phyloP scores from a whole-genome alignment of 768 basidiomycete species.

The Exsudoporus frostii region DNA sequence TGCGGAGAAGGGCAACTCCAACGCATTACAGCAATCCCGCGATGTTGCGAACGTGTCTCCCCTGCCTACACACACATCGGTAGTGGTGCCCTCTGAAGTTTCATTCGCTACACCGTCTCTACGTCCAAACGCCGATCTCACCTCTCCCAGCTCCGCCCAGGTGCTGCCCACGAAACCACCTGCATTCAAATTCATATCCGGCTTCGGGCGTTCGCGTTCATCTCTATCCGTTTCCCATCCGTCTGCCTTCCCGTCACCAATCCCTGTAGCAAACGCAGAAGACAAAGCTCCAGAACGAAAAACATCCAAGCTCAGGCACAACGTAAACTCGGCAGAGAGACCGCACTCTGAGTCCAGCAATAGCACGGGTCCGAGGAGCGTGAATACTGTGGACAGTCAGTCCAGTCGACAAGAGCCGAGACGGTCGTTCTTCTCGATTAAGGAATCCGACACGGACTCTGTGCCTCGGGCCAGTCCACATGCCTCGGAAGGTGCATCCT shows the following conservation, averaged over 20 bases:
- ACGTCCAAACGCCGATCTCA: constrained; percentile 47
- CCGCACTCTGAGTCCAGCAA: constrained; percentile 60
- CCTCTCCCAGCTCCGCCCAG: constrained; percentile 24
- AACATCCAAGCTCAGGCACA: constrained; percentile 37
- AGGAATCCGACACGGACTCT: constrained; percentile 27
- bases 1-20: constrained; percentile 64
- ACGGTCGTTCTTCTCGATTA: constrained; percentile 35
- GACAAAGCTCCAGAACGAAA: constrained; percentile 28
- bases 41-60: constrained; percentile 36
- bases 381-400: constrained; percentile 51
- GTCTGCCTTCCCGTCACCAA: constrained; percentile 30
- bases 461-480: constrained; percentile 14
- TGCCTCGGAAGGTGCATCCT: constrained; percentile 20
- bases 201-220: constrained; percentile 64
- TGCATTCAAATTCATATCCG: constrained; percentile 62
- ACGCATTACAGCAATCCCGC: constrained; percentile 50
- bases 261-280: constrained; percentile 21
- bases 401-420: constrained; percentile 39
- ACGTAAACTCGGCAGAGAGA: constrained; percentile 40
- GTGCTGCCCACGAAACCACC: constrained; percentile 40
- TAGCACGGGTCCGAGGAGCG: constrained; percentile 55
- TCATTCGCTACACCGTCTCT: constrained; percentile 47
- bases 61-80: constrained; percentile 17
- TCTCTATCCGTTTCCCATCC: constrained; percentile 44
- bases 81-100: constrained; percentile 55